Evolutionary conservation across 192 early-diverging fungal species (phyloP).

Genomic region (Backusella westeae): DNA sequence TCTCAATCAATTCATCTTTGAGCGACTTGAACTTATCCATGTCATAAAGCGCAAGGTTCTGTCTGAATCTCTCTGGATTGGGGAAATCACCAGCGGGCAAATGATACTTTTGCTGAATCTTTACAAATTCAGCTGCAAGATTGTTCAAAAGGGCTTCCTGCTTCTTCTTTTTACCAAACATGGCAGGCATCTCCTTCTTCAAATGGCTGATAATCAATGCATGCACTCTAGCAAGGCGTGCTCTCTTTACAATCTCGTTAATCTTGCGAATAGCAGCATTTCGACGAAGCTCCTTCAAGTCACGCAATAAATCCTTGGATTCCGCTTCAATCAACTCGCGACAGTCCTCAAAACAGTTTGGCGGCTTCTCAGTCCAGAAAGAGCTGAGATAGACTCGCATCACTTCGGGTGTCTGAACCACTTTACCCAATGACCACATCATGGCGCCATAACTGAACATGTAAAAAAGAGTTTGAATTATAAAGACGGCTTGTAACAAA

Average conservation of each 20-base stretch:
- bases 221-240: slow-evolving; percentile 69
- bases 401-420: slow-evolving; percentile 81
- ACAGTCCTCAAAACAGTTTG: slow-evolving; percentile 66
- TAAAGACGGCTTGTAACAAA: too few species aligned
- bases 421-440: slow-evolving; percentile 91
- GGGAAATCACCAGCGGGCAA: slow-evolving; percentile 55
- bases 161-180: slow-evolving; percentile 76
- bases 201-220: slow-evolving; percentile 79
- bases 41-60: slow-evolving; percentile 38
- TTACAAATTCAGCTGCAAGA: slow-evolving; percentile 63
- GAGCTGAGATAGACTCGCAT: slow-evolving; percentile 76
- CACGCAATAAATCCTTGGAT: slow-evolving; percentile 69
- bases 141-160: slow-evolving; percentile 69
- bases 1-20: slow-evolving; percentile 42
- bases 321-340: slow-evolving; percentile 61
- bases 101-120: slow-evolving; percentile 66
- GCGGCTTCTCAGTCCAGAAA: slow-evolving; percentile 71
- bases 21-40: slow-evolving; percentile 50
- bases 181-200: slow-evolving; percentile 70
- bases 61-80: slow-evolving; percentile 39
- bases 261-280: slow-evolving; percentile 79
- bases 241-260: slow-evolving; percentile 85
- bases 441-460: slow-evolving; percentile 68
- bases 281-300: slow-evolving; percentile 66
- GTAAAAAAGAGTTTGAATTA: background rate